Base-by-base conservation (phyloP, 805 yeast genomes). In the Zygotorulaspora florentina region DNA sequence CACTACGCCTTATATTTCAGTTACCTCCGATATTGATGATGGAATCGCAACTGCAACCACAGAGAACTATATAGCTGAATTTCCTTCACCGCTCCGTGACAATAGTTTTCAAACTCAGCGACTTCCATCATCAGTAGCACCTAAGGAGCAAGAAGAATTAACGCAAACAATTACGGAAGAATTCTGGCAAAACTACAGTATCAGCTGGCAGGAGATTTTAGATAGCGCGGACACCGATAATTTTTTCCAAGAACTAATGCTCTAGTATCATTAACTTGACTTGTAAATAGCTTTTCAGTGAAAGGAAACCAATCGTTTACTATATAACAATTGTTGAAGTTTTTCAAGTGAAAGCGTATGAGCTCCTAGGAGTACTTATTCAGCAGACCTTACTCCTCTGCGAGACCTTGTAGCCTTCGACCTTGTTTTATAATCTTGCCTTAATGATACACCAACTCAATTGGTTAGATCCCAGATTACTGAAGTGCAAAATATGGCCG, bases 131-230 rank as follows among this genome's bases (percentile, higher is more conserved):
- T 4, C 13, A 5, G 20, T 13, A n/a, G 5, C 16, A 13, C 18
- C 28, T n/a, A 12, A 11, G 3, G 42, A 29, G 11, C 41, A 35
- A 33, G 49, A 43, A 7, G 52, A 52, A 8, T 28, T 51, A 30
- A 48, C 52, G 2, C 55, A 55, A 23, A 46, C 51, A 42, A 43
- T 60, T 37, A 53, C 55, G 2, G 58, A 56, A 31, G 61, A 58
- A 28, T 58, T 58, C 29, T 57, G 62, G 63, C 47, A 43, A 31
- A 53, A 45, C 26, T 60, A 57, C 38, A 57, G 56, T 35, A 23
- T 43, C 6, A 56, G 58, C 2, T 57, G 61, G 61, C 53, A 55
- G 12, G 47, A 55, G 34, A 30, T 57, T 9, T 33, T 57, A 17
- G 49, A 48, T 17, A 42, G 31, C 10, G 42, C 42, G 4, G 52